These are phyloP conservation scores for cucumber (Cucumis sativus) DNA, from an alignment of 306 rosid species.

Conservation along the genomic window DNA sequence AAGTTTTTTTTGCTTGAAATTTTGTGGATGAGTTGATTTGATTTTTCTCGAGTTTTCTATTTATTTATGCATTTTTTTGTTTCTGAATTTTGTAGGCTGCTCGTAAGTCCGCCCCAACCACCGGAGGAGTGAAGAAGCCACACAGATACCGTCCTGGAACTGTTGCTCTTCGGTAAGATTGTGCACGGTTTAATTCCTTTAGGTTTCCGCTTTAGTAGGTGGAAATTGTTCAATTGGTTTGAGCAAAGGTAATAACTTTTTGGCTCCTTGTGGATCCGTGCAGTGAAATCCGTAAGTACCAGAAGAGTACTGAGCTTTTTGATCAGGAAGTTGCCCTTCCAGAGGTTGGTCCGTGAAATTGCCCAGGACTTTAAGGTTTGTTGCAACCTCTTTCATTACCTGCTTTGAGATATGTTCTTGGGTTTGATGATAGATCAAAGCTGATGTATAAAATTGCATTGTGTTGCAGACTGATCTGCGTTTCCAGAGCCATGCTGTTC, in stretches of 20 bases:
- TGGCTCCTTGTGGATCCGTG: neutral
- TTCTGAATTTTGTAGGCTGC: conserved; percentile 41
- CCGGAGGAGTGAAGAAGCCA: conserved; percentile 95
- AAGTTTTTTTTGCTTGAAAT: fast-evolving
- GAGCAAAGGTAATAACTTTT: too few species aligned
- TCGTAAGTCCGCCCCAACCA: conserved; percentile 92
- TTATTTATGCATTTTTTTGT: neutral
- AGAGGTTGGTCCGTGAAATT: conserved; percentile 90
- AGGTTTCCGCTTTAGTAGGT: neutral
- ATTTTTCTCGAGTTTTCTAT: fast-evolving
- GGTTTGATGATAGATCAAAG: neutral
- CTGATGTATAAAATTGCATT: neutral
- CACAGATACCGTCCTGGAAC: conserved; percentile 95
- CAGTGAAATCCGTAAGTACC: conserved; percentile 90
- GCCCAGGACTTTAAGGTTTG: conserved; percentile 88
- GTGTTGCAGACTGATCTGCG: conserved; percentile 69
- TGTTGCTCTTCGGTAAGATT: conserved; percentile 70
- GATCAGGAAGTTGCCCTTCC: conserved; percentile 88
- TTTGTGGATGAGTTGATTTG: neutral
- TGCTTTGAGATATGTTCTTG: neutral
- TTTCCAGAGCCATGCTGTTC: conserved; percentile 92
- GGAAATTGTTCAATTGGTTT: neutral
- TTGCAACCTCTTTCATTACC: neutral
- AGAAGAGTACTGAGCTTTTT: conserved; percentile 87
- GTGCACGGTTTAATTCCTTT: fast-evolving